Evolutionary conservation across 139 green algal genomes (phyloP).

Genomic region (Nannochloris sp.): DNA sequence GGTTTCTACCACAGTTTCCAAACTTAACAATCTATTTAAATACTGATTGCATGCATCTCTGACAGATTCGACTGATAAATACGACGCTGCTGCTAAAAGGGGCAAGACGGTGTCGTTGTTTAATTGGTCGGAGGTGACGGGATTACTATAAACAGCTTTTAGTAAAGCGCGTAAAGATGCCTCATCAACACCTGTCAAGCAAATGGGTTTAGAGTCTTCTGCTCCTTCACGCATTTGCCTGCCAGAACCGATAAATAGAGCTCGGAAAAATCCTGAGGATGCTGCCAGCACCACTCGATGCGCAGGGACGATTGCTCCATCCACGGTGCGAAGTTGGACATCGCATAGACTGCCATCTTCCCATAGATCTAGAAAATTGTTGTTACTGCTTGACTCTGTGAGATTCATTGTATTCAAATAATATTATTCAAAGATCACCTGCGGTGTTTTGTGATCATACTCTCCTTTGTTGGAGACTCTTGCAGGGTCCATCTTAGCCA

Average conservation of each 20-base stretch:
- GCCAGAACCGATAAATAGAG: slow-evolving; percentile 32
- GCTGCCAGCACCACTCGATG: slow-evolving; percentile 42
- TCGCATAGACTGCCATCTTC: slow-evolving; percentile 22
- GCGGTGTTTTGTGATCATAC: too few species aligned
- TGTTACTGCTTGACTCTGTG: neutral
- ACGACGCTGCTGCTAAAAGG: slow-evolving; percentile 14
- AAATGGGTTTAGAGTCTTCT: neutral
- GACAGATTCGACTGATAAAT: slow-evolving; percentile 15
- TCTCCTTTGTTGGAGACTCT: too few species aligned
- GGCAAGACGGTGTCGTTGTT: neutral
- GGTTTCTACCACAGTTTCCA: slow-evolving; percentile 8
- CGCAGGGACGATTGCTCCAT: slow-evolving; percentile 12
- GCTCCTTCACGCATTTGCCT: slow-evolving; percentile 28
- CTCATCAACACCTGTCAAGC: slow-evolving; percentile 19
- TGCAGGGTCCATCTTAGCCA: too few species aligned
- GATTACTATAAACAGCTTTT: slow-evolving; percentile 29
- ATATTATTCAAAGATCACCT: too few species aligned
- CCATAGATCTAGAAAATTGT: slow-evolving; percentile 29
- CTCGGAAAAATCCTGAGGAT: slow-evolving; percentile 35
- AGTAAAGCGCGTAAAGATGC: slow-evolving; percentile 22
- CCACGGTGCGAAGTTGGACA: slow-evolving; percentile 15
- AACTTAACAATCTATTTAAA: slow-evolving; percentile 4
- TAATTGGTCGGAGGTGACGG: slow-evolving; percentile 1
- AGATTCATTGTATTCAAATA: neutral
- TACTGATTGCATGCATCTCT: slow-evolving; percentile 12